Percentiles rank a stretch among this genome's conserved stretches.
phyloP scores from a whole-genome alignment of 108 stramenopile genomes.

The Nannochloropsis salina region DNA sequence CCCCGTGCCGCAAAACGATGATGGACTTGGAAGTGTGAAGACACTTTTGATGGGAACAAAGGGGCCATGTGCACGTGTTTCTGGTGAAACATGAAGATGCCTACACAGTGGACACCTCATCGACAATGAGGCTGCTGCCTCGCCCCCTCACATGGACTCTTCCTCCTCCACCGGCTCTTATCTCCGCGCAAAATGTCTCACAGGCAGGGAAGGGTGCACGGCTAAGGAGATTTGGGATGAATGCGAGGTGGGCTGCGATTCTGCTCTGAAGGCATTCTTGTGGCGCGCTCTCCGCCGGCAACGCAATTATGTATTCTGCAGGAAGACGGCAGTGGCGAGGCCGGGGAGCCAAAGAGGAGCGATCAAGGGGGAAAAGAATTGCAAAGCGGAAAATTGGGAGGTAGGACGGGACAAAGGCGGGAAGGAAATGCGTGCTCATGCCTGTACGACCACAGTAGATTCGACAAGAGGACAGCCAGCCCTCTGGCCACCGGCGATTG shows the following conservation, averaged over 20 bases:
- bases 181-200: not conserved
- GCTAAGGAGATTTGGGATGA: not conserved
- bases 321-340: not conserved
- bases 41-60: too few relatives aligned
- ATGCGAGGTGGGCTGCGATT: not conserved
- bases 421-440: too few relatives aligned
- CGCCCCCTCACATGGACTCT: not conserved
- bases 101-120: too few relatives aligned
- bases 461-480: too few relatives aligned
- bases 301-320: not conserved
- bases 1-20: too few relatives aligned
- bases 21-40: too few relatives aligned
- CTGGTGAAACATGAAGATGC: too few relatives aligned
- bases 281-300: not conserved
- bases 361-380: not conserved
- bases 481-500: too few relatives aligned
- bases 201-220: not conserved
- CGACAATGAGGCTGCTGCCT: not conserved
- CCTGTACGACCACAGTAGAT: too few relatives aligned
- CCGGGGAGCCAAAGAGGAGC: not conserved
- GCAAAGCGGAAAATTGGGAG: not conserved
- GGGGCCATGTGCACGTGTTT: too few relatives aligned
- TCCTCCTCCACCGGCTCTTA: not conserved
- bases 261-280: not conserved
- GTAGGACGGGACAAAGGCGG: not conserved